Base-by-base conservation (phyloP, 2,329 filamentous ascomycete species). In the Aspergillus ruber region DNA sequence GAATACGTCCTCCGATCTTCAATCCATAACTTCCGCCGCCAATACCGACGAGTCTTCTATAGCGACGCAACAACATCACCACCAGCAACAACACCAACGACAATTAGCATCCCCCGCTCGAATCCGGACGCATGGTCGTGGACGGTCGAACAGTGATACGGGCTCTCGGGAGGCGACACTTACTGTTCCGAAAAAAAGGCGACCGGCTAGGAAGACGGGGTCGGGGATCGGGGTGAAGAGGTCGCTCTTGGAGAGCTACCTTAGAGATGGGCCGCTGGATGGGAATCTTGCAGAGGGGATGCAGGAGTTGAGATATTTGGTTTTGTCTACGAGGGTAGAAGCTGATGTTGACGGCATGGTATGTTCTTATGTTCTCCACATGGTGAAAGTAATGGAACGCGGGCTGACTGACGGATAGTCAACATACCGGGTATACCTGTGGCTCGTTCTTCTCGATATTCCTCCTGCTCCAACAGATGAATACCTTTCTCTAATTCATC, bases 371-470 rank as follows among this genome's bases (percentile, higher is more conserved):
- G 63, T 43, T 29, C 6, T 43, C 20, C 33, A 29, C 25, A 29
- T 29, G 10, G 10, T 20, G 25, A 7, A 36, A 2, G 21, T 33
- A 27, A n/a, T 44, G 32, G 39, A 23, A 15, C 45, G 38, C 47
- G 32, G 18, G 32, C 47, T 53, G 29, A 54, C 40, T 25, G 20
- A 32, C 27, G 21, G 29, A 10, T 60, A 95, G 91, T 98, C 93
- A 17, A 85, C 90, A 41, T 76, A 93, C 53, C 85, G 93, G 61
- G 94, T 97, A 65, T 97, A 98, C 68, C 82, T 95, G 55, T 98
- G 93, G 93, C 80, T 97, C 36, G 88, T 95, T 57, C 81, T 98
- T 10, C 85, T 98, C 58, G 88, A 95, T 63, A 85, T 90, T 27
- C 84, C 89, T 6, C 83, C 95, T 39, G 75, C 96, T 53, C 80